Conservation (phyloP, 1,139 yeast genomes). For the Kodamaea plutei region DNA sequence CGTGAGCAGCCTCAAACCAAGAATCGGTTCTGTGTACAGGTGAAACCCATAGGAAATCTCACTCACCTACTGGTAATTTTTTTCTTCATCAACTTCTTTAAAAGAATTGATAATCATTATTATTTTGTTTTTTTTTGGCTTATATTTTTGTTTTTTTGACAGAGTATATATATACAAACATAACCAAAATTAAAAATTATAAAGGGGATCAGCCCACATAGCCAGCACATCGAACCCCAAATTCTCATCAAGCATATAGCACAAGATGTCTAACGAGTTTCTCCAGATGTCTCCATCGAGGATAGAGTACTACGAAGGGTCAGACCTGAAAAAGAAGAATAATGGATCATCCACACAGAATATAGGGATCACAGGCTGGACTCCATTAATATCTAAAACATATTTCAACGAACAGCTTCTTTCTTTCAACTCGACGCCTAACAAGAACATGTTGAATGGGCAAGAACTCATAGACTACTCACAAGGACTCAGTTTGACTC, state of each 20-base stretch:
- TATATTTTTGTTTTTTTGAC: too few relatives aligned
- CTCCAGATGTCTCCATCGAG: slow-evolving; percentile 36
- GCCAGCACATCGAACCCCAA: neutral
- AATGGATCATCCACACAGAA: neutral
- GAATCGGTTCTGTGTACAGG: slow-evolving; percentile 1
- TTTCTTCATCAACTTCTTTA: too few relatives aligned
- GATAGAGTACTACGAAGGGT: slow-evolving; percentile 22
- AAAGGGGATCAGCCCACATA: neutral
- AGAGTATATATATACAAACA: neutral
- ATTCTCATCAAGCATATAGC: slow-evolving; percentile 3
- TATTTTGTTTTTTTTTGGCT: too few relatives aligned
- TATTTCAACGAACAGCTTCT: slow-evolving; percentile 34
- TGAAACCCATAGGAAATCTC: neutral
- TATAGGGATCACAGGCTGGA: slow-evolving; percentile 34
- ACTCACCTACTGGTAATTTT: too few relatives aligned
- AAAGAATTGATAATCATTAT: too few relatives aligned
- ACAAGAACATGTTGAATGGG: slow-evolving; percentile 12
- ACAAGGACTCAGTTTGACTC: slow-evolving; percentile 42
- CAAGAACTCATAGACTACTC: slow-evolving; percentile 26
- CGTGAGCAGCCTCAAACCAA: neutral
- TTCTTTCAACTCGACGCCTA: slow-evolving; percentile 38
- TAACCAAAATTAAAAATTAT: neutral
- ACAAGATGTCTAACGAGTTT: slow-evolving; percentile 31
- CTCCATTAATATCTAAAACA: slow-evolving; percentile 41
- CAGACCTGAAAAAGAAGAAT: slow-evolving; percentile 7